Evolutionary conservation across 108 stramenopile genomes (phyloP).

Genomic region (Discostella stelligeroides): DNA sequence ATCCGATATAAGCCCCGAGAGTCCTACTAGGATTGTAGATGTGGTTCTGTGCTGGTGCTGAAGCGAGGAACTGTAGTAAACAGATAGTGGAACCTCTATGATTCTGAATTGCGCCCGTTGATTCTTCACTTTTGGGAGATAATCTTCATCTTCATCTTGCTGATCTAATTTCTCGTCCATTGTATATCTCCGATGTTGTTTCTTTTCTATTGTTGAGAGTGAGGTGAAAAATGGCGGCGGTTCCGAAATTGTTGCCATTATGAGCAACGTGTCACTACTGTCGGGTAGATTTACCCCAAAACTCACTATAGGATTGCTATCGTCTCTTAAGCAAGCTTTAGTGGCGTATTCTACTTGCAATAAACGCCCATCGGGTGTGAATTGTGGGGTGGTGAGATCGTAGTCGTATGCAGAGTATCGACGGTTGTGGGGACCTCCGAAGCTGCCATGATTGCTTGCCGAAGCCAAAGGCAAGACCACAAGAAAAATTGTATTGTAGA

Average conservation of each 20-base stretch:
- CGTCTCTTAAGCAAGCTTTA: constrained; percentile 47
- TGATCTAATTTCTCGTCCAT: constrained; percentile 3
- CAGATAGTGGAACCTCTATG: constrained; percentile 43
- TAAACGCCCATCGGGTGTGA: constrained; percentile 83
- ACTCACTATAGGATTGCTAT: constrained; percentile 62
- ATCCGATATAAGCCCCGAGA: constrained; percentile 75
- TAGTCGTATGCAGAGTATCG: constrained; percentile 81
- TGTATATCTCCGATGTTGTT: not conserved
- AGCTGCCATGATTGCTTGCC: constrained; percentile 15
- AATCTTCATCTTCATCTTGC: constrained; percentile 20
- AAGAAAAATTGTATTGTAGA: not conserved
- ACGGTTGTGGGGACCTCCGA: constrained; percentile 9
- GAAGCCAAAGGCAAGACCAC: not conserved
- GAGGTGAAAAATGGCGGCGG: constrained; percentile 17
- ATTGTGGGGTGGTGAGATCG: constrained; percentile 77
- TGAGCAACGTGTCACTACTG: constrained; percentile 13
- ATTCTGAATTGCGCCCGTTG: constrained; percentile 42
- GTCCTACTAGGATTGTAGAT: constrained; percentile 51
- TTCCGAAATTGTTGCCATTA: constrained; percentile 40
- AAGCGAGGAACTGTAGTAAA: constrained; percentile 8
- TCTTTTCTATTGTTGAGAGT: not conserved
- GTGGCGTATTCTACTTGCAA: constrained; percentile 88
- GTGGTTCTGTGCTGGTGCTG: constrained; percentile 3
- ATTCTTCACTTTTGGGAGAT: not conserved
- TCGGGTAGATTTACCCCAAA: constrained; percentile 35